Conservation (phyloP, 2,329 filamentous ascomycete genomes). For the Fusarium pseudonygamai region DNA sequence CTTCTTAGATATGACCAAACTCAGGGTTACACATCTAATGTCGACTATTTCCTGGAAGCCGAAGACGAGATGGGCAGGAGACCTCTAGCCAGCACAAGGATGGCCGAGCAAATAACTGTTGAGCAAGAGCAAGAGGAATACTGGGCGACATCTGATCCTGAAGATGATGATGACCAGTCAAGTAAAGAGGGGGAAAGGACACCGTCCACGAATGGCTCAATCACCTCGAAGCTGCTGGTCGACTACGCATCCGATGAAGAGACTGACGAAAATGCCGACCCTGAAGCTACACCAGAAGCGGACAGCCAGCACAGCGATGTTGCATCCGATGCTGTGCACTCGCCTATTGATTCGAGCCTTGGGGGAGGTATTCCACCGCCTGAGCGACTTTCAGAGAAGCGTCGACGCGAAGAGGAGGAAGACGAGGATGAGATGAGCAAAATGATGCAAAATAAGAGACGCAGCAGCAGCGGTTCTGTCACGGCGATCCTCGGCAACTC, state of each 20-base stretch:
- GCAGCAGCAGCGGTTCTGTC: constrained; percentile 65
- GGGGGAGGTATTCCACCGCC: constrained; percentile 64
- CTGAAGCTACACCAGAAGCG: constrained; percentile 52
- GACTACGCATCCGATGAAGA: constrained; percentile 95
- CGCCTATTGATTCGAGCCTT: constrained; percentile 39
- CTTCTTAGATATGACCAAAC: constrained; percentile 83
- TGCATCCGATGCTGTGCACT: constrained; percentile 48
- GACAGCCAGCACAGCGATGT: constrained; percentile 43
- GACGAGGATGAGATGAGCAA: constrained; percentile 94
- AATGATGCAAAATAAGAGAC: constrained; percentile 72
- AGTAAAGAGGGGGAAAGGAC: constrained; percentile 49
- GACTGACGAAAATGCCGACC: constrained; percentile 65
- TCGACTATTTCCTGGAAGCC: constrained; percentile 78
- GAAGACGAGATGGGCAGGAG: constrained; percentile 65
- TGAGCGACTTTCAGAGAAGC: constrained; percentile 87
- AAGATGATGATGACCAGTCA: constrained; percentile 71
- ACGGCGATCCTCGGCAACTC: constrained; percentile 51
- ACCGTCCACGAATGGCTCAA: constrained; percentile 66
- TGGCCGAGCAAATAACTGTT: constrained; percentile 75
- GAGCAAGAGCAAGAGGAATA: constrained; percentile 92
- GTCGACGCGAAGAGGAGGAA: constrained; percentile 86
- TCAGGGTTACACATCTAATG: constrained; percentile 70
- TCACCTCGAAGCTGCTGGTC: constrained; percentile 78
- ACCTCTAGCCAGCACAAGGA: constrained; percentile 61
- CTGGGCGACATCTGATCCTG: constrained; percentile 89